phyloP scores from a whole-genome alignment of 305 asterid genomes.

The Plantago coronopus region DNA sequence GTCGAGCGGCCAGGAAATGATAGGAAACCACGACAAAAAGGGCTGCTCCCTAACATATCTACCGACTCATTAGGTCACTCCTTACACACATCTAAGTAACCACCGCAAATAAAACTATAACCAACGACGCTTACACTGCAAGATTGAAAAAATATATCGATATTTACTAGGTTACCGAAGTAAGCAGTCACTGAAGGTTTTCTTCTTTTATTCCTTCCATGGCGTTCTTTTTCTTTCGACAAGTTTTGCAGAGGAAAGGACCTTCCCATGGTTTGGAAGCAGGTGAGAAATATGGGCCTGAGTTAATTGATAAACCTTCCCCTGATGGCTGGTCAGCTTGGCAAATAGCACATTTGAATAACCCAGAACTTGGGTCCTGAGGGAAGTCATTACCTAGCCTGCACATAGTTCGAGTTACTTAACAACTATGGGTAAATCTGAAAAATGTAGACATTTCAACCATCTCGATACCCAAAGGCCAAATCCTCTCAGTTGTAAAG shows the following conservation, averaged over 20 bases:
- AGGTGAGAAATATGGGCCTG: constrained; percentile 86
- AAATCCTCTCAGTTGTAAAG: not conserved
- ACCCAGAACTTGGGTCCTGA: constrained; percentile 63
- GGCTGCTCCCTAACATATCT: constrained; percentile 25
- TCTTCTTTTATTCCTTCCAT: constrained; percentile 57
- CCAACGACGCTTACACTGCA: constrained; percentile 36
- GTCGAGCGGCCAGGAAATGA: constrained; percentile 26
- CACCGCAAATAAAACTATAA: constrained; percentile 23
- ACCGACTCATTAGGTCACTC: constrained; percentile 28
- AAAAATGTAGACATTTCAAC: too few species aligned
- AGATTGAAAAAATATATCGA: constrained; percentile 29
- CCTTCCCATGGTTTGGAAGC: constrained; percentile 95
- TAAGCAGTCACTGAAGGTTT: constrained; percentile 35
- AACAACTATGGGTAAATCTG: too few species aligned
- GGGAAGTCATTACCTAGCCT: constrained; percentile 94
- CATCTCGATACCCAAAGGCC: too few species aligned
- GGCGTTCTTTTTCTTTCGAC: constrained; percentile 60
- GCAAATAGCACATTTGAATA: constrained; percentile 91
- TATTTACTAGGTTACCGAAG: constrained; percentile 32
- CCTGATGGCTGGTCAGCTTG: constrained; percentile 80
- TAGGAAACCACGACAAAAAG: constrained; percentile 27
- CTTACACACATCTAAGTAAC: constrained; percentile 30
- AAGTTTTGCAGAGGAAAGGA: constrained; percentile 87
- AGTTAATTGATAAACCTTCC: constrained; percentile 81
- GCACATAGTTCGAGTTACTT: constrained; percentile 18